phyloP scores from a whole-genome alignment of 805 yeast species.

The Candida tammaniensis region DNA sequence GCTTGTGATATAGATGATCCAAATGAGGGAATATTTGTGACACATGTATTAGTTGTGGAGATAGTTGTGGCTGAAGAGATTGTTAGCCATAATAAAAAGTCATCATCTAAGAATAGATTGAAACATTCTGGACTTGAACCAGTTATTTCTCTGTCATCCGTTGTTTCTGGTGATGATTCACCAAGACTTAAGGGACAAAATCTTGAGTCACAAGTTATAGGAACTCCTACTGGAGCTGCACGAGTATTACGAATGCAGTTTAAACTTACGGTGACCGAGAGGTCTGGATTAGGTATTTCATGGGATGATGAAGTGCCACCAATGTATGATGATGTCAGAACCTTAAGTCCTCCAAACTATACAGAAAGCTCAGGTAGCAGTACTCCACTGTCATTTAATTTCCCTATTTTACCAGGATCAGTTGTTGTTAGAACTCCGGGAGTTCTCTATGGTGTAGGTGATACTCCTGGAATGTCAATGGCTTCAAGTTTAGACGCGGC shows the following conservation, averaged over 20 bases:
- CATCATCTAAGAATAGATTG: conserved; percentile 4
- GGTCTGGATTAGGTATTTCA: conserved; percentile 93
- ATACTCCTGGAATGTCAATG: conserved; percentile 30
- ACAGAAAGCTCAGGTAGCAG: conserved; percentile 17
- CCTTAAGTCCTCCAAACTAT: conserved; percentile 86
- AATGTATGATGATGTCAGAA: conserved; percentile 78
- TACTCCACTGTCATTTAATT: conserved; percentile 17
- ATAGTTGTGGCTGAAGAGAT: conserved; percentile 92
- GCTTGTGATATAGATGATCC: conserved; percentile 84
- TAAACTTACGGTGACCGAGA: conserved; percentile 74
- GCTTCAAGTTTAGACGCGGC: conserved; percentile 16
- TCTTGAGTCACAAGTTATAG: conserved; percentile 32
- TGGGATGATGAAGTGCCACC: conserved; percentile 99
- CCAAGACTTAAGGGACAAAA: too few relatives aligned
- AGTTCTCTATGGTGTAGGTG: conserved; percentile 43
- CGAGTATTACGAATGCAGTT: conserved; percentile 94
- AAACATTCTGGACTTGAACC: conserved; percentile 23
- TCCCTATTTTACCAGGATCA: conserved; percentile 15
- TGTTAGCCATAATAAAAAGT: conserved; percentile 34
- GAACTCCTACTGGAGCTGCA: conserved; percentile 92
- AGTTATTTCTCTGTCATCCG: conserved; percentile 20
- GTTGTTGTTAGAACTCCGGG: conserved; percentile 27
- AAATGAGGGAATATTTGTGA: conserved; percentile 69
- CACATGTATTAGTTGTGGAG: conserved; percentile 78
- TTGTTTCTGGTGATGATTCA: conserved; percentile 6